These are phyloP conservation scores for Pyronema domesticum DNA, from an alignment of 495 filamentous ascomycete species.

Conservation along the genomic window DNA sequence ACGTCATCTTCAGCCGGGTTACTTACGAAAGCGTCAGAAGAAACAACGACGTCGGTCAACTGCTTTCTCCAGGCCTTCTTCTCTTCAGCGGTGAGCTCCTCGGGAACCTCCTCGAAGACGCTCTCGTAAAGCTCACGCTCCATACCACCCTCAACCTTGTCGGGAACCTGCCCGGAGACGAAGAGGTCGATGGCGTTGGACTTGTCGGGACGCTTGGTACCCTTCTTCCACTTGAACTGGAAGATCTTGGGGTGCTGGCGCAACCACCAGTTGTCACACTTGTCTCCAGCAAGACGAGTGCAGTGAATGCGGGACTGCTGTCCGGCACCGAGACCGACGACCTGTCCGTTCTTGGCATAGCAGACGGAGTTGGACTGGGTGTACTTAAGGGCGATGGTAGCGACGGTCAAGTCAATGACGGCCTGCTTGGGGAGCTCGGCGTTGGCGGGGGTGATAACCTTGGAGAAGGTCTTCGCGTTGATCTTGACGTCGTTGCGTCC, in stretches of 20 bases:
- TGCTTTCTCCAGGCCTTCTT: slow-evolving; percentile 64
- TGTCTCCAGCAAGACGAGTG: slow-evolving; percentile 93
- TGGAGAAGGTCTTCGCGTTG: slow-evolving; percentile 65
- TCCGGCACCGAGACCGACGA: slow-evolving; percentile 85
- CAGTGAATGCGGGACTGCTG: slow-evolving; percentile 98
- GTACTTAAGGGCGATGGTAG: slow-evolving; percentile 92
- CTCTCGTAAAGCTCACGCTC: slow-evolving; percentile 76
- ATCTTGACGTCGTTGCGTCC: slow-evolving; percentile 83
- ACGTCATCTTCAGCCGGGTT: not conserved
- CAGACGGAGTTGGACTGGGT: slow-evolving; percentile 98
- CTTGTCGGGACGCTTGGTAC: slow-evolving; percentile 89
- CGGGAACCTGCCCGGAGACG: slow-evolving; percentile 72
- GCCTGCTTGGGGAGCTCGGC: slow-evolving; percentile 57
- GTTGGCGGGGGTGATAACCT: slow-evolving; percentile 60
- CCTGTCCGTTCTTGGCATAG: slow-evolving; percentile 86
- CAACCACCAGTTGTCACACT: slow-evolving; percentile 99
- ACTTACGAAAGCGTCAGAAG: slow-evolving; percentile 87
- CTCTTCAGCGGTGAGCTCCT: slow-evolving; percentile 66
- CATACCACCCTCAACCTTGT: slow-evolving; percentile 37
- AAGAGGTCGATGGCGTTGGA: slow-evolving; percentile 94
- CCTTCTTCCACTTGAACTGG: slow-evolving; percentile 86
- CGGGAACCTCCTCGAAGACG: slow-evolving; percentile 81
- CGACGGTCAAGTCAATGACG: slow-evolving; percentile 76
- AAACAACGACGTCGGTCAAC: slow-evolving; percentile 65
- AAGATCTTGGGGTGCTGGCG: slow-evolving; percentile 81